Base-by-base conservation (phyloP, 2,329 filamentous ascomycete genomes). In the Diaporthe sp. region DNA sequence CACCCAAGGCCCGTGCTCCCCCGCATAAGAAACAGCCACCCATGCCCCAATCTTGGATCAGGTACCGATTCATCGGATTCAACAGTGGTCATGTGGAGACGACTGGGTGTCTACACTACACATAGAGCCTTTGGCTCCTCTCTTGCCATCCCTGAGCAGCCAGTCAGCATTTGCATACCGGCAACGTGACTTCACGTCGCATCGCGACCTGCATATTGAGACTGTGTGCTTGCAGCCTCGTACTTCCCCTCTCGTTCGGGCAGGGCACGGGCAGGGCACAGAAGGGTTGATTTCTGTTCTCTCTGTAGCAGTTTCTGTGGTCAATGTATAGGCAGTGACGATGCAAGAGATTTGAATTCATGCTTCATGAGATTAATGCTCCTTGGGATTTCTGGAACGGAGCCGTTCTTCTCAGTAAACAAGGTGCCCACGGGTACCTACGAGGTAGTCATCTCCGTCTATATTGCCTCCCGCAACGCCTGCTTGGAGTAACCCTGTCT, bases 381-480 rank as follows among this genome's bases (percentile, higher is more conserved):
- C 19, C 17, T 32, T 4, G 4, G 17, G 39, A 19, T 44, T 32
- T 19, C 59, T 9, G 32, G 94, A 94, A 35, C 97, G 86, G 10
- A 99, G 85, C 19, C 90, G 88, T 27, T 87, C 81, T 77, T 99
- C 96, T 96, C 97, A 99, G 58, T 98, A 93, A 4, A 98, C 91
- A 73, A 98, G 92, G 81, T 39, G 22, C 32, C 32, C 25, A 35
- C 32, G 17, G 32, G 7, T 59, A 37, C 55, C 22, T 59, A 37
- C 44, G 2, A 13, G 22, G 6, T 37, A 99, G 80, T 99, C 97
- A 79, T 99, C 97, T 0, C 97, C 97, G 80, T 99, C 97, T 0
- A 98, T 88, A 80, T 99, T 97, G 0, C 97, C 97, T 2, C 97
- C 97, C 4, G 96, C n/a, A 98, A 77, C 97, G 95, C 96, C 98